phyloP scores from a whole-genome alignment of 129 eudicot genomes.

The Rutidosis leptorrhynchoides region DNA sequence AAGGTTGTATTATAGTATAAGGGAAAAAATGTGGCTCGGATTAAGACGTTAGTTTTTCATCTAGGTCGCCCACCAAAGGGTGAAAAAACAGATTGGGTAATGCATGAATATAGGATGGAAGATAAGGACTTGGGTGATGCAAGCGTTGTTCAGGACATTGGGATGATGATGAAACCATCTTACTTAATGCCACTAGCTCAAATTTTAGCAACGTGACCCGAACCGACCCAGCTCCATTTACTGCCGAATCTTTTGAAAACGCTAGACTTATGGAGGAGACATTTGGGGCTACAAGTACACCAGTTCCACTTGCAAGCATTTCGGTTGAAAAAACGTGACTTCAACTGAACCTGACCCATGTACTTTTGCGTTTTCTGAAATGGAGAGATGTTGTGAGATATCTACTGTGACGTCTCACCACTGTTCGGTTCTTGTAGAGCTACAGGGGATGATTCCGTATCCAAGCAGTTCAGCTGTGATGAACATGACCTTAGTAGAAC shows the following conservation, averaged over 20 bases:
- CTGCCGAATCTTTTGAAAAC: constrained; percentile 17
- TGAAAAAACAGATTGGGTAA: constrained; percentile 71
- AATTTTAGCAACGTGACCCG: background rate
- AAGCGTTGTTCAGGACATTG: too few relatives aligned
- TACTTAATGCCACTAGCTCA: background rate
- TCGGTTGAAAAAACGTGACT: constrained; percentile 5
- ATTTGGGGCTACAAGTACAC: background rate
- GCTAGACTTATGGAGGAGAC: constrained; percentile 1
- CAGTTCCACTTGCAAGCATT: background rate
- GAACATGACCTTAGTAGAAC: constrained; percentile 13
- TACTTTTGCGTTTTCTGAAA: background rate
- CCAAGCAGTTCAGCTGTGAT: background rate
- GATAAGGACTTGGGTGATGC: constrained; percentile 53
- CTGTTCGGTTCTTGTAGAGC: background rate
- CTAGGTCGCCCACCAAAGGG: constrained; percentile 56
- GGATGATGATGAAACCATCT: constrained; percentile 22
- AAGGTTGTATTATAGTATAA: too few relatives aligned
- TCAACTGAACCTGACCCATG: background rate
- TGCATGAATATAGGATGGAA: constrained; percentile 59
- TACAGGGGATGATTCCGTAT: background rate
- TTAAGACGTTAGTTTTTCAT: constrained; percentile 64
- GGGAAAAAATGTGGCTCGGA: constrained; percentile 41
- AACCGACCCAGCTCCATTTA: constrained; percentile 32
- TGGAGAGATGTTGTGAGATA: background rate
- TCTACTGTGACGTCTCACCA: too few relatives aligned